A percentile compares a stretch with the other conserved stretches of the same genome.
Evolutionary conservation across 2,329 filamentous ascomycete species (phyloP).

Genomic region (Pseudogymnoascus sp.): DNA sequence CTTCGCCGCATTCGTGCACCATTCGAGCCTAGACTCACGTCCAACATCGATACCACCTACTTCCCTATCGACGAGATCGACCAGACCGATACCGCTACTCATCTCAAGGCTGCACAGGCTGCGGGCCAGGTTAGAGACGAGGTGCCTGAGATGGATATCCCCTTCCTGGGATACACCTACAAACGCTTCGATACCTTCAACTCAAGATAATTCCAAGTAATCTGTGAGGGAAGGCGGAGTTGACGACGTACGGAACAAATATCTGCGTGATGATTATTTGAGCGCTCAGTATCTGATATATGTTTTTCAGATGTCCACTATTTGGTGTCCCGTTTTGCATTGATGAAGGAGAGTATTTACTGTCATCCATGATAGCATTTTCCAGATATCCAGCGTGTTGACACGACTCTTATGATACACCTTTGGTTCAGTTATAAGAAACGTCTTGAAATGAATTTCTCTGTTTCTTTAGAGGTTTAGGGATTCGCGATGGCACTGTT

Average conservation of each 20-base stretch:
- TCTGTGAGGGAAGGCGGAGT: slow-evolving; percentile 3
- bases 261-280: slow-evolving; percentile 7
- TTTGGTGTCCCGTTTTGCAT: slow-evolving; percentile 11
- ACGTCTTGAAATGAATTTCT: slow-evolving; percentile 1
- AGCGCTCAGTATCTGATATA: slow-evolving; percentile 10
- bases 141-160: slow-evolving; percentile 88
- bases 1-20: slow-evolving; percentile 89
- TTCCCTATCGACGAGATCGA: slow-evolving; percentile 99
- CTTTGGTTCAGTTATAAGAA: slow-evolving; percentile 10
- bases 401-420: slow-evolving; percentile 11
- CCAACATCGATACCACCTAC: slow-evolving; percentile 93
- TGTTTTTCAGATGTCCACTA: slow-evolving; percentile 11
- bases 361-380: background rate
- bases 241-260: slow-evolving; percentile 9
- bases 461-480: slow-evolving; percentile 10
- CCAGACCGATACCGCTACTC: slow-evolving; percentile 86
- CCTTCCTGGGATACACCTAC: slow-evolving; percentile 95
- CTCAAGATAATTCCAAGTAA: background rate
- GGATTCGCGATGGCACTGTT: slow-evolving; percentile 3
- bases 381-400: slow-evolving; percentile 12
- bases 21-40: slow-evolving; percentile 89
- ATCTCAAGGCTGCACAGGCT: slow-evolving; percentile 71
- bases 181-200: slow-evolving; percentile 71
- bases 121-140: slow-evolving; percentile 58
- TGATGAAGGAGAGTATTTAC: slow-evolving; percentile 5